Evolutionary conservation across 192 early-diverging fungal species (phyloP), one percentile per base, ranked within the genome.

Genomic region (Mortierella antarctica): DNA sequence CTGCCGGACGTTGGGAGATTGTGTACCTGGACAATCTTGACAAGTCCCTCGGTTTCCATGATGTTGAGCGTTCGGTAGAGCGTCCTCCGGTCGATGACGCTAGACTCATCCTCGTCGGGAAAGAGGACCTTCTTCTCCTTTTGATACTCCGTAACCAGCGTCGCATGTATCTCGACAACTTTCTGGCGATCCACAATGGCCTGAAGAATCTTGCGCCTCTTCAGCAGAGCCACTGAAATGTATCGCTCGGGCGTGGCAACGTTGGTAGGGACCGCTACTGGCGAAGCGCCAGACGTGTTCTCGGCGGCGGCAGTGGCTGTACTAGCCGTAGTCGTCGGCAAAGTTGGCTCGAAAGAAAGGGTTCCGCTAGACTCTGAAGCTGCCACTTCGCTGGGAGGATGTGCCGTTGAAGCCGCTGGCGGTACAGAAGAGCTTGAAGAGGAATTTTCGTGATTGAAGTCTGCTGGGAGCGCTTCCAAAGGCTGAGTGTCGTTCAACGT

Each of bases 41-140:
- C 52, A 4, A 86, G 39, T 6, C 85, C 85, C 31, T 86, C 83
- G 5, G 48, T 45, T 65, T 87, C 87, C 79, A 92, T 57, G 1
- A 57, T 52, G 6, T 51, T 54, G 20, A 83, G 86, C 1, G 85
- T 83, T 0, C 91, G 75, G 41, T 67, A 57, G 4, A 92, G 63
- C 5, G 91, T 92, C 55, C 84, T 87, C 47, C 85, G 84, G 57
- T 91, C 90, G 31, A 91, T 84, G 11, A 70, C 72, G 58, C 83
- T 82, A 13, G 39, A 50, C 15, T 67, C 61, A 0, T 63, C 56
- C 21, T 55, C 13, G 13, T 70, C 64, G 14, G 60, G 75, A 31
- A 49, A 65, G 21, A 84, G 53, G 11, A 45, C 50, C 8, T 12
- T 41, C 54, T 77, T 85, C 52, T 57, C 67, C 39, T 65, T 21